A percentile compares a stretch with the other conserved stretches of the same genome.
Evolutionary conservation across 1,284 basidiomycete species (phyloP).

Genomic region (Xanthoconium separans): DNA sequence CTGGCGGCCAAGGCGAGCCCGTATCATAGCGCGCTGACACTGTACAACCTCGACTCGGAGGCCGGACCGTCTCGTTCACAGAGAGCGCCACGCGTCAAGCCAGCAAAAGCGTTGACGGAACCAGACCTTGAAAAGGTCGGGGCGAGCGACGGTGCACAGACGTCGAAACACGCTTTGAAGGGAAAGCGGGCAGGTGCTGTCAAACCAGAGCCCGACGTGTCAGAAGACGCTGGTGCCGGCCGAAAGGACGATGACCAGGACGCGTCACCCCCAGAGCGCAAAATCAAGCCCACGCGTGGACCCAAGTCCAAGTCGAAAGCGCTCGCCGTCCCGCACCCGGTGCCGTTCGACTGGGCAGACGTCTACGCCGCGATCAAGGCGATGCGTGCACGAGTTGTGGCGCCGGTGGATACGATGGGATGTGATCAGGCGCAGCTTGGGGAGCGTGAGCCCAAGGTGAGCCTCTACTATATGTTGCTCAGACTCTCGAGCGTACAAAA

Average conservation of each 20-base stretch:
- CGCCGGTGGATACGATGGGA: constrained; percentile 93
- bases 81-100: constrained; percentile 36
- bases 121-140: constrained; percentile 11
- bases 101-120: constrained; percentile 24
- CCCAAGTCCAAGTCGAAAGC: constrained; percentile 30
- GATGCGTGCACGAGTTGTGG: constrained; percentile 72
- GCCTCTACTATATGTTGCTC: not conserved
- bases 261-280: constrained; percentile 2
- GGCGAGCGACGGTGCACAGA: not conserved
- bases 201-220: not conserved
- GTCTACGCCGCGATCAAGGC: constrained; percentile 74
- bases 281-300: not conserved
- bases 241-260: not conserved
- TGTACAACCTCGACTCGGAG: constrained; percentile 25
- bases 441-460: constrained; percentile 68
- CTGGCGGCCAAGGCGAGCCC: constrained; percentile 42
- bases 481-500: too few relatives aligned
- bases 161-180: not conserved
- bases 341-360: constrained; percentile 72
- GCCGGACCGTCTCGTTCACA: constrained; percentile 17
- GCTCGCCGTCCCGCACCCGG: constrained; percentile 67
- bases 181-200: not conserved
- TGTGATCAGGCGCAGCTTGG: constrained; percentile 67
- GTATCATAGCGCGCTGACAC: constrained; percentile 44
- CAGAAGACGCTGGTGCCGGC: not conserved